These are phyloP conservation scores for Mucor lusitanicus DNA, from an alignment of 371 early-diverging fungal species.

Conservation along the genomic window DNA sequence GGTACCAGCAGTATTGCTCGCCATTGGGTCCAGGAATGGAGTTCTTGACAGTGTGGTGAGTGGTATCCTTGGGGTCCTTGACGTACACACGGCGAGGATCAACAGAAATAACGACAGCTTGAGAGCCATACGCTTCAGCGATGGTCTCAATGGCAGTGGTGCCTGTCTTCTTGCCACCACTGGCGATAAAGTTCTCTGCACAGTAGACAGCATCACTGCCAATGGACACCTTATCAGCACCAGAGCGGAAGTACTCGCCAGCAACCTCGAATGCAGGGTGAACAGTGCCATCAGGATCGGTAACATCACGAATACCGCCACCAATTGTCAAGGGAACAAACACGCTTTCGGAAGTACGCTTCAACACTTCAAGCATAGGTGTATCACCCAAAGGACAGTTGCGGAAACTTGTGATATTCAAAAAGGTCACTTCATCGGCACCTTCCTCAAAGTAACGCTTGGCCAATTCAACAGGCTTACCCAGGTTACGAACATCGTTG, in stretches of 20 bases:
- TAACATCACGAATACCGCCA: slow-evolving; percentile 94
- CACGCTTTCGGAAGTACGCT: slow-evolving; percentile 83
- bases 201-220: slow-evolving; percentile 98
- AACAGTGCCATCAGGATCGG: slow-evolving; percentile 78
- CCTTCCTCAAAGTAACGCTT: slow-evolving; percentile 92
- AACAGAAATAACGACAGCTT: slow-evolving; percentile 98
- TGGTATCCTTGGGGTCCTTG: slow-evolving; percentile 70
- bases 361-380: slow-evolving; percentile 94
- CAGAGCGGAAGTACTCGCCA: slow-evolving; percentile 96
- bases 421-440: slow-evolving; percentile 96
- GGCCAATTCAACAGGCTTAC: slow-evolving; percentile 95
- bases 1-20: slow-evolving; percentile 96
- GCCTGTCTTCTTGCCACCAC: slow-evolving; percentile 54
- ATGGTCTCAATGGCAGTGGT: slow-evolving; percentile 91
- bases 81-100: slow-evolving; percentile 96
- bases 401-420: slow-evolving; percentile 97
- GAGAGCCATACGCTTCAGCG: slow-evolving; percentile 88
- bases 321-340: slow-evolving; percentile 98
- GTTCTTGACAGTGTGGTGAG: slow-evolving; percentile 77
- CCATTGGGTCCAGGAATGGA: slow-evolving; percentile 84
- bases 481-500: slow-evolving; percentile 93
- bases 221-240: slow-evolving; percentile 98
- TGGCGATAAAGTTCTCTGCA: slow-evolving; percentile 78
- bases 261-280: slow-evolving; percentile 93
- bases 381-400: slow-evolving; percentile 87